Evolutionary conservation across 2,329 filamentous ascomycete genomes (phyloP).

Genomic region (Akanthomyces dipterigenus): DNA sequence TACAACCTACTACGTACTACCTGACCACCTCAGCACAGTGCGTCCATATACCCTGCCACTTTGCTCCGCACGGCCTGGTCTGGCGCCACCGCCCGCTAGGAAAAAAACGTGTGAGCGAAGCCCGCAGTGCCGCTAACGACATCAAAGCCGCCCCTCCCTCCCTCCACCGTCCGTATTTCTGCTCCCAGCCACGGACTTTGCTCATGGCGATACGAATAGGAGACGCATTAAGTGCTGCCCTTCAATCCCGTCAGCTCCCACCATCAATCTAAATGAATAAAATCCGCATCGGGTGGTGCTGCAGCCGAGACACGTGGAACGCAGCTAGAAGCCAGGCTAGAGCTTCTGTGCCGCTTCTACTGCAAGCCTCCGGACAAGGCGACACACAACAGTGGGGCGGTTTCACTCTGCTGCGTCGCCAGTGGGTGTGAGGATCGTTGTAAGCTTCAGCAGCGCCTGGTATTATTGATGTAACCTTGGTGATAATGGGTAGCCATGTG

Average conservation of each 20-base stretch:
- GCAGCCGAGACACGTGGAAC: not conserved
- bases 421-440: not conserved
- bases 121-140: not conserved
- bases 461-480: not conserved
- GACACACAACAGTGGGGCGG: not conserved
- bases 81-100: not conserved
- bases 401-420: conserved; percentile 3
- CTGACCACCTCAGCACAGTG: not conserved
- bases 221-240: no score
- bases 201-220: no score
- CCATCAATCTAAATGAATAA: not conserved
- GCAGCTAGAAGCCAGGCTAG: not conserved
- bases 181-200: no score
- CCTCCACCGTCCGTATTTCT: no score
- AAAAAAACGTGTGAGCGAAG: not conserved
- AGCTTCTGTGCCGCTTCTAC: not conserved
- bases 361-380: not conserved
- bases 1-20: no score
- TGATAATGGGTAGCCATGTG: no score
- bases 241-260: no score
- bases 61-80: not conserved
- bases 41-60: not conserved
- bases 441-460: not conserved
- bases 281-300: not conserved
- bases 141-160: not conserved